phyloP scores from a whole-genome alignment of 805 yeast species.

The Lachancea lanzarotensis region DNA sequence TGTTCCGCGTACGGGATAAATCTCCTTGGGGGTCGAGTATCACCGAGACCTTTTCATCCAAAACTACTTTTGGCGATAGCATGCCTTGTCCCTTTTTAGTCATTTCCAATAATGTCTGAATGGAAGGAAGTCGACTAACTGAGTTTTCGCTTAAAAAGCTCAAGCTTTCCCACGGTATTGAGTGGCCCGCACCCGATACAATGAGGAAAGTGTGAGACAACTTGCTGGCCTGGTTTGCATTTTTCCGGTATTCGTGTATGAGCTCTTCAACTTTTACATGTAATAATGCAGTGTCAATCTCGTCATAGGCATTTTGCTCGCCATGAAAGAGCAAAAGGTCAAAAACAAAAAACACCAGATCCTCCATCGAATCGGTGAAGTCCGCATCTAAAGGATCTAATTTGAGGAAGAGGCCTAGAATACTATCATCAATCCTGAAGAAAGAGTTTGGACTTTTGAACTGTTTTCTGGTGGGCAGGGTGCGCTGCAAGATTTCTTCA shows the following conservation, averaged over 20 bases:
- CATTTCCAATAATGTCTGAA: conserved; percentile 38
- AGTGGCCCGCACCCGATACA: conserved; percentile 57
- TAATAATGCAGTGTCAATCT: conserved; percentile 52
- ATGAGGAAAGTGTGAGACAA: conserved; percentile 59
- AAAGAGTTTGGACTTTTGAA: conserved; percentile 20
- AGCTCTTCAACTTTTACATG: conserved; percentile 45
- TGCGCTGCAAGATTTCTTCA: conserved; percentile 36
- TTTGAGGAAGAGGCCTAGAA: conserved; percentile 47
- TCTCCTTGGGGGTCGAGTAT: conserved; percentile 82
- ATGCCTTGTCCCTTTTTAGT: conserved; percentile 21
- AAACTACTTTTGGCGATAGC: conserved; percentile 17
- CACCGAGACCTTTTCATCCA: conserved; percentile 42
- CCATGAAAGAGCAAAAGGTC: conserved; percentile 60
- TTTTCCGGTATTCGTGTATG: conserved; percentile 31
- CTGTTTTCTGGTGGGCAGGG: conserved; percentile 43
- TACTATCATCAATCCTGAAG: conserved; percentile 38
- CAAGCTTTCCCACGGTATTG: conserved; percentile 87
- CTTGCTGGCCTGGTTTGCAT: neutral
- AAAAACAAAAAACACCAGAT: conserved; percentile 53
- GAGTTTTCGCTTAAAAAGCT: conserved; percentile 48
- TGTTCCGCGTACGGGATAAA: conserved; percentile 55
- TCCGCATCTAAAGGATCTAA: conserved; percentile 32
- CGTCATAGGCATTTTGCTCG: conserved; percentile 57
- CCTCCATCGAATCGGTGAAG: conserved; percentile 45
- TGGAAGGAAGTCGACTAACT: conserved; percentile 71